Percentiles rank a stretch among this genome's conserved stretches.
Conservation (phyloP, 805 yeast species). For the Komagataella pastoris region DNA sequence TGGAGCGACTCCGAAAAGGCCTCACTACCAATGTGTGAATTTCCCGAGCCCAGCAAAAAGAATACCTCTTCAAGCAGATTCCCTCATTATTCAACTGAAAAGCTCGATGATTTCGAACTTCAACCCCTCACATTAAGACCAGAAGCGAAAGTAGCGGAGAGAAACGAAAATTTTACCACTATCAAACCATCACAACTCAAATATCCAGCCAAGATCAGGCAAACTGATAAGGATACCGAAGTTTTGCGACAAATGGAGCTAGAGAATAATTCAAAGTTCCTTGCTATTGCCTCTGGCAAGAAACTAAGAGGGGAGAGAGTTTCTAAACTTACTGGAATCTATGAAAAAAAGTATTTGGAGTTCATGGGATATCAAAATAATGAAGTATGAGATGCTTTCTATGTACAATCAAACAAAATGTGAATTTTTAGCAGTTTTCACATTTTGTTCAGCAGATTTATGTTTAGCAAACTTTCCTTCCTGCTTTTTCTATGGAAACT, state of each 20-base stretch:
- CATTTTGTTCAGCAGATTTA: not conserved
- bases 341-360: not conserved
- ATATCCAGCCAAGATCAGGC: not conserved
- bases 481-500: not conserved
- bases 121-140: not conserved
- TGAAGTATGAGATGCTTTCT: not conserved
- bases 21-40: not conserved
- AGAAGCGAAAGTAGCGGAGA: not conserved
- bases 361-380: not conserved
- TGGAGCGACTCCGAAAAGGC: not conserved
- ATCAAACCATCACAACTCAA: not conserved
- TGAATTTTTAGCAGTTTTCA: not conserved
- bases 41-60: not conserved
- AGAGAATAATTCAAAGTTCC: not conserved
- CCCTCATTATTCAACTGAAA: not conserved
- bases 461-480: not conserved
- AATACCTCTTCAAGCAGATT: not conserved
- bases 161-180: not conserved
- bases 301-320: not conserved
- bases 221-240: not conserved
- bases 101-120: not conserved
- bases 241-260: not conserved
- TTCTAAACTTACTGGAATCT: not conserved
- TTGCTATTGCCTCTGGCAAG: not conserved
- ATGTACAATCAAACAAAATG: not conserved